A percentile compares a stretch with the other conserved stretches of the same genome.
Conservation (phyloP, 2,329 filamentous ascomycete species). For the Aspergillus sp. region DNA sequence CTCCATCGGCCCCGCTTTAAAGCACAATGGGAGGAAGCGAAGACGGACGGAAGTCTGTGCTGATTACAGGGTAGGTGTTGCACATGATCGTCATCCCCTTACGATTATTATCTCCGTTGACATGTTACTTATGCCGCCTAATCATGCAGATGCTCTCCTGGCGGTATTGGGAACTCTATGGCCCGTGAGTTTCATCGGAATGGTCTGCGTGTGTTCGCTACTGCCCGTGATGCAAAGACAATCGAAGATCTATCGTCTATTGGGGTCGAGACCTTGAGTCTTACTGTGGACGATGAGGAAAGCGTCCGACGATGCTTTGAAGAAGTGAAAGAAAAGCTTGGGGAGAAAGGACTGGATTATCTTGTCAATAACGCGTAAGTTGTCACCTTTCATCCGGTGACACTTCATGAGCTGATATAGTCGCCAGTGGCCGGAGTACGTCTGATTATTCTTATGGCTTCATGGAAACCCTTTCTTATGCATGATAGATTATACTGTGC, state of each 20-base stretch:
- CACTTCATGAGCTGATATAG: constrained; percentile 12
- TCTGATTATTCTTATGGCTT: neutral
- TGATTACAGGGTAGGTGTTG: constrained; percentile 45
- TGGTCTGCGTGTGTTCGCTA: constrained; percentile 60
- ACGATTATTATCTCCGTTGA: no score
- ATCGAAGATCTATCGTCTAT: constrained; percentile 53
- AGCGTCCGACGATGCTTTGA: constrained; percentile 52
- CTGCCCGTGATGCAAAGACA: constrained; percentile 54
- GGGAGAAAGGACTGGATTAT: constrained; percentile 54
- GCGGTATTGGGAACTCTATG: constrained; percentile 61
- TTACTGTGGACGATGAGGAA: constrained; percentile 55
- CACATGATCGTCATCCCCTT: neutral
- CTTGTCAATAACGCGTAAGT: constrained; percentile 60
- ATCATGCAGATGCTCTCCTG: constrained; percentile 42
- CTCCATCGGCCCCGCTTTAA: neutral
- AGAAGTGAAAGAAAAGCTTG: constrained; percentile 50
- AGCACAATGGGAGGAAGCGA: constrained; percentile 25
- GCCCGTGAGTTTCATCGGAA: constrained; percentile 57
- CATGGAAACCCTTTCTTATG: constrained; percentile 7
- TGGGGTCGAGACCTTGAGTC: constrained; percentile 57
- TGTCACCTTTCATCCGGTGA: neutral
- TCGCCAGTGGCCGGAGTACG: constrained; percentile 34
- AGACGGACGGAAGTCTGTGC: constrained; percentile 42
- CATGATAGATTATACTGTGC: constrained; percentile 55
- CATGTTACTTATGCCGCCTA: neutral